Evolutionary conservation across 106 monocot genomes (phyloP), one percentile per base, ranked within the genome.

Genomic region (Hemerocallis citrina): DNA sequence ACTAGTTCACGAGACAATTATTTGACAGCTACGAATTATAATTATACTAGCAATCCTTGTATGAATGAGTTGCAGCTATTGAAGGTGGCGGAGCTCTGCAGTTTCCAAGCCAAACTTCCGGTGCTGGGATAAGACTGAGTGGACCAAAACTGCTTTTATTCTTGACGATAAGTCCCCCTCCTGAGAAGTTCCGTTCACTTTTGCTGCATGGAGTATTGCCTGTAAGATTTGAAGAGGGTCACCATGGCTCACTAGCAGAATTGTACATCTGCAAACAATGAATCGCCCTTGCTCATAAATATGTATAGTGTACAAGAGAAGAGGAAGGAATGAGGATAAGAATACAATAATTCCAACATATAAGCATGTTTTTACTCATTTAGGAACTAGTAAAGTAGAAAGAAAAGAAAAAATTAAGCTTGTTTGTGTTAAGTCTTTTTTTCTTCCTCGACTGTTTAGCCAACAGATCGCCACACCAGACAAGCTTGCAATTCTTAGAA

Each of bases 141-240:
- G 70, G 21, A 78, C 66, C 34, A 61, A 75, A 17, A 67, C 60
- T 37, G 47, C 62, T 60, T 83, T 67, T 10, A 81, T 71, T 80
- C 56, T 89, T 5, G 68, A 70, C 25, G 45, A 44, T 35, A 84
- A 56, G 13, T 64, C 78, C 3, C 27, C 71, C 2, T 31, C 63
- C 24, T 39, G 17, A 7, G 69, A 78, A 8, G 39, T 68, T 21
- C 68, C 58, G 13, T 19, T 2, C 36, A 83, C 63, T 51, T 76
- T 89, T 32, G 71, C 62, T 33, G 80, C 79, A 32, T 68, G 23
- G 35, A 89, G 41, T 36, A 86, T 29, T 17, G 89, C 68, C 71
- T 95, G 94, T 36, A 95, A 63, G 24, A 95, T 95, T 60, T 95
- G 94, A 37, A 95, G 89, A 24, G 94, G 89, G 62, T 89, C 94